Percentiles rank a stretch among this genome's conserved stretches.
Evolutionary conservation across 2,329 filamentous ascomycete genomes (phyloP).

Genomic region (Leptodontidium sp.): DNA sequence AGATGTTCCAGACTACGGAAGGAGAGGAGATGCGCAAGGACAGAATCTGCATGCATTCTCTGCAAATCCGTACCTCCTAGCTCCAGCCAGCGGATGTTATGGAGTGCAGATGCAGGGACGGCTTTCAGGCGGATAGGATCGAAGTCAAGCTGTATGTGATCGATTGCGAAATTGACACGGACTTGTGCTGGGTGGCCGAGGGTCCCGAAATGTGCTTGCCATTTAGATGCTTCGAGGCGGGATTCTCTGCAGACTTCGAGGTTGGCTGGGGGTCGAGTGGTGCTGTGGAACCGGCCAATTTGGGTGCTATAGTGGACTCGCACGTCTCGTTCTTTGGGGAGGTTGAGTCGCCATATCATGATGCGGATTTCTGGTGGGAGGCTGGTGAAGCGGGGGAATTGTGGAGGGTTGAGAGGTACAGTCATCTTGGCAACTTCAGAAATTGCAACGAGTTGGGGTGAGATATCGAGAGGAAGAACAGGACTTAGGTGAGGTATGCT

Average conservation of each 20-base stretch:
- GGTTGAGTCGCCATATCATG: constrained; percentile 16
- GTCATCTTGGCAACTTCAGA: not conserved
- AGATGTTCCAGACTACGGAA: not conserved
- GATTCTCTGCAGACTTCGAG: not conserved
- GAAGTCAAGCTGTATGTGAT: constrained; percentile 21
- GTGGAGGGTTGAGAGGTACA: not conserved
- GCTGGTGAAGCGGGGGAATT: constrained; percentile 6
- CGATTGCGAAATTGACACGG: constrained; percentile 6
- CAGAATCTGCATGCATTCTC: not conserved
- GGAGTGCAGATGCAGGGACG: not conserved
- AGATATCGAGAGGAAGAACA: not conserved
- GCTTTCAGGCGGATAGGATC: constrained; percentile 9
- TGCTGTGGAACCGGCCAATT: not conserved
- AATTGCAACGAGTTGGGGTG: not conserved
- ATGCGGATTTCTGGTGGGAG: constrained; percentile 18
- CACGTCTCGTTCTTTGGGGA: constrained; percentile 3
- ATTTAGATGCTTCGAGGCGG: not conserved
- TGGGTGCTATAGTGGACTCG: not conserved
- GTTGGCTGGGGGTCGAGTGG: not conserved
- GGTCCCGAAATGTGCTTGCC: constrained; percentile 2
- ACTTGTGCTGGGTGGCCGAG: constrained; percentile 11
- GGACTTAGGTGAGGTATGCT: not conserved
- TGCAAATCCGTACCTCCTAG: constrained; percentile 19
- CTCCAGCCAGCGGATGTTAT: not conserved
- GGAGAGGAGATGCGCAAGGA: not conserved